phyloP scores from a whole-genome alignment of 2,329 filamentous ascomycete genomes.

The Botryotinia narcissicola region DNA sequence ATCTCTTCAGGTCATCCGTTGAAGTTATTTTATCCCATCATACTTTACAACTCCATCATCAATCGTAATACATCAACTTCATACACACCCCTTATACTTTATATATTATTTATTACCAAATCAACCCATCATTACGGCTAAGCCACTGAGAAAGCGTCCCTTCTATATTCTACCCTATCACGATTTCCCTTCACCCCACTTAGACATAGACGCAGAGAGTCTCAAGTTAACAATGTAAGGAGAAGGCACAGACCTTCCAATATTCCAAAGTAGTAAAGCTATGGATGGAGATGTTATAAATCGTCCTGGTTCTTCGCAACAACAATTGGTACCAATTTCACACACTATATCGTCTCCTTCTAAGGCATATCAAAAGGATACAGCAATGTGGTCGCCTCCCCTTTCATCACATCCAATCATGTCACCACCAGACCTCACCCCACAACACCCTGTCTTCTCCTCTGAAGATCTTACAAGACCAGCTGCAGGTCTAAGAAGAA shows the following conservation, averaged over 20 bases:
- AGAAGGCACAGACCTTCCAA: conserved; percentile 14
- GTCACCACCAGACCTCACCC: neutral
- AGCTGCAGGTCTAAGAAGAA: conserved; percentile 7
- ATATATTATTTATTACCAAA: neutral
- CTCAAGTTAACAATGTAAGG: conserved; percentile 9
- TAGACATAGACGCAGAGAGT: conserved; percentile 7
- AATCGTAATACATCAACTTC: conserved; percentile 10
- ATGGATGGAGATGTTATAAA: neutral
- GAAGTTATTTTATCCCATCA: neutral
- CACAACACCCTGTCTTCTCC: conserved; percentile 13
- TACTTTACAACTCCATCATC: conserved; percentile 7
- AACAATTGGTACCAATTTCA: neutral
- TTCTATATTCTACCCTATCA: conserved; percentile 10
- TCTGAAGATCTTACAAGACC: conserved; percentile 15
- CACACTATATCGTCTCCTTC: neutral
- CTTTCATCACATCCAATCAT: conserved; percentile 17
- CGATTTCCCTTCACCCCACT: conserved; percentile 3
- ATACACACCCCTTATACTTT: neutral
- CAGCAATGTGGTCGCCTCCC: conserved; percentile 13
- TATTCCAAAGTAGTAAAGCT: neutral
- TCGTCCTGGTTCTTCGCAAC: conserved; percentile 10
- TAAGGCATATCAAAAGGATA: conserved; percentile 6
- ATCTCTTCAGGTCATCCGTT: conserved; percentile 4
- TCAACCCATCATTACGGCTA: neutral
- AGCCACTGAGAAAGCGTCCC: neutral